Conservation (phyloP, 2,329 filamentous ascomycete species). For the Phialemonium atrogriseum region DNA sequence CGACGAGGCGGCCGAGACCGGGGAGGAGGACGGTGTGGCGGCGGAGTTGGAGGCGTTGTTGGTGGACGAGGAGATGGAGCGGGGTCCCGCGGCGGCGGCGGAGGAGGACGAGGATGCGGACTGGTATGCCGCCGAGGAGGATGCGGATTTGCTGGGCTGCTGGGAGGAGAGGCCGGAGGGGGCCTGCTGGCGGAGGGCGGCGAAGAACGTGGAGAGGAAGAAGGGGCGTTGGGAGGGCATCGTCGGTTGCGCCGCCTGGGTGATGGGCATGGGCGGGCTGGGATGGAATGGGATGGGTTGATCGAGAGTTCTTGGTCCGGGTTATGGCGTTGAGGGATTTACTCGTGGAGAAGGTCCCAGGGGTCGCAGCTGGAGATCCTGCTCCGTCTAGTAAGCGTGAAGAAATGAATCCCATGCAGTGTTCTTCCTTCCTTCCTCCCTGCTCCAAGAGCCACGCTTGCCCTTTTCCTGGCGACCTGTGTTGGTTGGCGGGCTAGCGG, state of each 20-base stretch:
- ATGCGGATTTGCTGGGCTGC: constrained; percentile 25
- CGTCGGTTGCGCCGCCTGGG: too few species aligned
- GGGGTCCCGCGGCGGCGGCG: constrained; percentile 10
- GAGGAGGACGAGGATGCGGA: constrained; percentile 9
- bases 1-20: constrained; percentile 3
- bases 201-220: constrained; percentile 49
- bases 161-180: constrained; percentile 21
- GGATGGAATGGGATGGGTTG: neutral
- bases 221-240: constrained; percentile 48
- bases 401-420: too few species aligned
- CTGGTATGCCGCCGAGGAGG: constrained; percentile 10
- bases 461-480: too few species aligned
- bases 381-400: too few species aligned
- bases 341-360: too few species aligned
- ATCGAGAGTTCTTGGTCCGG: too few species aligned
- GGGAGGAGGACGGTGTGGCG: constrained; percentile 1
- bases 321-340: too few species aligned
- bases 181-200: constrained; percentile 43
- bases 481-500: too few species aligned
- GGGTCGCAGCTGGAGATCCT: too few species aligned
- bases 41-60: constrained; percentile 6
- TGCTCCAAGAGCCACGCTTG: too few species aligned
- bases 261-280: constrained; percentile 1
- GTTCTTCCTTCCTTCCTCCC: too few species aligned
- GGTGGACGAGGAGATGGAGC: constrained; percentile 7